Conservation (phyloP, 306 rosid genomes). For the Trichosanthes cucumerina region DNA sequence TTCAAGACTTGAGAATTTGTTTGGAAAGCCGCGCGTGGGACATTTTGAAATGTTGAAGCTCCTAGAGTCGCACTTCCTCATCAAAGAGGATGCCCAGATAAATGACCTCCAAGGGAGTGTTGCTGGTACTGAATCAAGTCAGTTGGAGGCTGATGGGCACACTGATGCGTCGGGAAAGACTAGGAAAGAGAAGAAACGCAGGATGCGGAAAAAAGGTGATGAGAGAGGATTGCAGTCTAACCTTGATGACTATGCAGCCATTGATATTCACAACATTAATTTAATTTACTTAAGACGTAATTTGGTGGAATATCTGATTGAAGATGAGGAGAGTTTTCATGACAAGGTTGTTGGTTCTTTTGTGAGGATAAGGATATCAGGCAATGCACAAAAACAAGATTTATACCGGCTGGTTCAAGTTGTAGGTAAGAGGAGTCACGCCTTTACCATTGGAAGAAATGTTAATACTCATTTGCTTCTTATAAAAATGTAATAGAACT, state of each 20-base stretch:
- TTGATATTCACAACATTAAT: constrained; percentile 81
- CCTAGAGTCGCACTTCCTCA: constrained; percentile 88
- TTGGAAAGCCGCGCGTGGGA: constrained; percentile 98
- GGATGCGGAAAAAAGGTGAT: constrained; percentile 63
- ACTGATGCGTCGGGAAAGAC: constrained; percentile 37
- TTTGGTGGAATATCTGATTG: constrained; percentile 82
- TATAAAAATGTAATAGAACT: too few species aligned
- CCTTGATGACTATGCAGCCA: constrained; percentile 90
- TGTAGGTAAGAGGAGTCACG: constrained; percentile 47
- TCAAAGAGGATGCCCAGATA: constrained; percentile 66
- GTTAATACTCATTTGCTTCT: background rate
- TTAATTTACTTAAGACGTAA: constrained; percentile 88
- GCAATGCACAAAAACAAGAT: constrained; percentile 96
- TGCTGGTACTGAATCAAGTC: constrained; percentile 76
- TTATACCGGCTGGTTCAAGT: constrained; percentile 99
- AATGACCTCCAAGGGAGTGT: constrained; percentile 84
- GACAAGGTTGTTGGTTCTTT: constrained; percentile 75
- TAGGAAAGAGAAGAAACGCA: constrained; percentile 75
- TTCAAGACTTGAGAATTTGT: constrained; percentile 71
- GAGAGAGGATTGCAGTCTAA: constrained; percentile 71
- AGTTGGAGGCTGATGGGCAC: constrained; percentile 69
- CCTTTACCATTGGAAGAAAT: background rate
- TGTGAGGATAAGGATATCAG: constrained; percentile 97
- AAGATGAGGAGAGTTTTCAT: constrained; percentile 60
- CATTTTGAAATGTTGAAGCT: constrained; percentile 99